Conservation (phyloP, 2,329 filamentous ascomycete genomes). For the Ophiostoma sp. region DNA sequence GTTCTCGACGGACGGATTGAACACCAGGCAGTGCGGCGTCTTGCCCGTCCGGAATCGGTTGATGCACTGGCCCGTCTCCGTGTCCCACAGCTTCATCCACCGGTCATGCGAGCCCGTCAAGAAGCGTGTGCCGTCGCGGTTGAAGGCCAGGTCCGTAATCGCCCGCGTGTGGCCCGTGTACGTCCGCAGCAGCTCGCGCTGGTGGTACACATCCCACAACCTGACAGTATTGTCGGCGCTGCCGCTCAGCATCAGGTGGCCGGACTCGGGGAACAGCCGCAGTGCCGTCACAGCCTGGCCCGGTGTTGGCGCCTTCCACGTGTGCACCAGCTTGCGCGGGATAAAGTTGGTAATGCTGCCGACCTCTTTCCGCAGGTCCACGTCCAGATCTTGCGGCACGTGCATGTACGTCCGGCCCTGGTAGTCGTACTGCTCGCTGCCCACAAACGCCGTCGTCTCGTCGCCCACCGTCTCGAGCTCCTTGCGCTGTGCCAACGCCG, state of each 20-base stretch:
- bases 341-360: constrained; percentile 86
- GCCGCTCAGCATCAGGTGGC: constrained; percentile 86
- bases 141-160: constrained; percentile 87
- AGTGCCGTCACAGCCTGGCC: constrained; percentile 72
- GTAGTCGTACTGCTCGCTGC: constrained; percentile 82
- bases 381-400: constrained; percentile 83
- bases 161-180: constrained; percentile 89
- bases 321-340: constrained; percentile 89
- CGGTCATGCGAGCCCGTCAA: constrained; percentile 90
- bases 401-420: constrained; percentile 95
- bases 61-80: constrained; percentile 86
- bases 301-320: constrained; percentile 74
- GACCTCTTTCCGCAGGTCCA: constrained; percentile 78
- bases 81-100: constrained; percentile 97
- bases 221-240: constrained; percentile 88
- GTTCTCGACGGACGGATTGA: constrained; percentile 77
- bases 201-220: constrained; percentile 92
- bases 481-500: constrained; percentile 57
- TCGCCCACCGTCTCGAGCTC: constrained; percentile 61
- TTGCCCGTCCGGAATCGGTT: constrained; percentile 90
- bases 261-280: constrained; percentile 84
- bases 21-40: constrained; percentile 90
- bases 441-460: constrained; percentile 88
- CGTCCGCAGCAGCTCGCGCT: constrained; percentile 83
- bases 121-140: constrained; percentile 78